phyloP scores from a whole-genome alignment of 169 alveolate species.

The Plasmodium knowlesi region DNA sequence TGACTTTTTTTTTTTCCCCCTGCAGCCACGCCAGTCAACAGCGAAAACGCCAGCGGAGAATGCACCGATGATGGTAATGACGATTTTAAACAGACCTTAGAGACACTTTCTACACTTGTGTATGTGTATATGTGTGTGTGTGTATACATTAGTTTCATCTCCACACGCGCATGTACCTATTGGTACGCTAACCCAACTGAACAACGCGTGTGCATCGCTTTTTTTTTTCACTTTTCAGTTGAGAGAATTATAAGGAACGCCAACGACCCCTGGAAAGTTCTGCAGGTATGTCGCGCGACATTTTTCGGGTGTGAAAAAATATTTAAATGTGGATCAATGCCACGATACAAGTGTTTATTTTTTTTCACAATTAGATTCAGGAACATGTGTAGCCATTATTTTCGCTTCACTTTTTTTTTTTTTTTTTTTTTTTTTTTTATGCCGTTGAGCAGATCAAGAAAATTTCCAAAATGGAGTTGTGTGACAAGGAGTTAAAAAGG shows the following conservation, averaged over 20 bases:
- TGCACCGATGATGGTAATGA: neutral
- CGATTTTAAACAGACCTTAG: neutral
- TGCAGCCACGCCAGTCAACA: neutral
- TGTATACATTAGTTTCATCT: neutral
- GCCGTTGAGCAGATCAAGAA: constrained; percentile 3
- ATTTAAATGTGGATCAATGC: neutral
- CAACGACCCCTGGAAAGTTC: constrained; percentile 56
- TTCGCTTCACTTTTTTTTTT: neutral
- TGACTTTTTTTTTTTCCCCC: neutral
- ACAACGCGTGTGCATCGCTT: neutral
- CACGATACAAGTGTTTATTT: neutral
- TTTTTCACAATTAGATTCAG: neutral
- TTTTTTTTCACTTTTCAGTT: constrained; percentile 19
- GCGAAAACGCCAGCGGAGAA: neutral
- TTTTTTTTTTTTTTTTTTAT: neutral
- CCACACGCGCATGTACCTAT: neutral
- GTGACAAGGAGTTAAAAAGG: constrained; percentile 20
- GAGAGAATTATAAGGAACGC: constrained; percentile 59
- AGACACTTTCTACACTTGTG: no score
- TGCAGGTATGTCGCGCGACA: constrained; percentile 19
- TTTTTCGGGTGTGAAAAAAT: neutral
- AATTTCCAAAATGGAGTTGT: neutral
- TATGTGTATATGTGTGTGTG: neutral
- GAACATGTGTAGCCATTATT: neutral
- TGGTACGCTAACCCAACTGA: neutral